Percentiles rank a stretch among this genome's conserved stretches.
phyloP scores from a whole-genome alignment of 2,329 filamentous ascomycete genomes.

The Fusarium redolens region DNA sequence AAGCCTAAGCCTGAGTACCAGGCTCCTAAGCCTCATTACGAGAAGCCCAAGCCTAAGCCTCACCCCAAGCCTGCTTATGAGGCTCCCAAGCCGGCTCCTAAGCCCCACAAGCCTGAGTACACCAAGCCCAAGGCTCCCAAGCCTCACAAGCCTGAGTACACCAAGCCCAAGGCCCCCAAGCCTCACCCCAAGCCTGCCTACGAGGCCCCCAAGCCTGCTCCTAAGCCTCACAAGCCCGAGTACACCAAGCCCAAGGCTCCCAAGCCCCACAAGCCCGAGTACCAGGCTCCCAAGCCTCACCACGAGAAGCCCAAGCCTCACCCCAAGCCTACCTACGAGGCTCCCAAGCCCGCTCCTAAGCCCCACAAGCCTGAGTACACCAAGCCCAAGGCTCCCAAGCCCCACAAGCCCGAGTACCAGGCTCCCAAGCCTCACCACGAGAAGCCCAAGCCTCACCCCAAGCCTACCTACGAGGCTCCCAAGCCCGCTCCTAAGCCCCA shows the following conservation, averaged over 20 bases:
- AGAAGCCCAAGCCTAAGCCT: neutral
- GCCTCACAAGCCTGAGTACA: neutral
- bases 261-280: neutral
- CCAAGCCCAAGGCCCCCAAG: neutral
- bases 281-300: neutral
- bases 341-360: neutral
- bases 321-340: neutral
- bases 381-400: neutral
- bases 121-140: neutral
- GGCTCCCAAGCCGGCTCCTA: neutral
- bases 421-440: neutral
- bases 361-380: neutral
- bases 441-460: neutral
- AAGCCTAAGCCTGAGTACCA: neutral
- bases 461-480: neutral
- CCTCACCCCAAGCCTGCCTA: neutral
- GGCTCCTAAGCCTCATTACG: neutral
- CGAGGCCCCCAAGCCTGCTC: neutral
- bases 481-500: neutral
- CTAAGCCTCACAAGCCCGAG: neutral
- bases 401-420: neutral
- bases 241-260: neutral
- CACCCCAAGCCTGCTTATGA: neutral
- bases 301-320: too few relatives aligned
- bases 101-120: neutral